Base-by-base conservation (phyloP, 352 stramenopile species). In the Globisporangium splendens region DNA sequence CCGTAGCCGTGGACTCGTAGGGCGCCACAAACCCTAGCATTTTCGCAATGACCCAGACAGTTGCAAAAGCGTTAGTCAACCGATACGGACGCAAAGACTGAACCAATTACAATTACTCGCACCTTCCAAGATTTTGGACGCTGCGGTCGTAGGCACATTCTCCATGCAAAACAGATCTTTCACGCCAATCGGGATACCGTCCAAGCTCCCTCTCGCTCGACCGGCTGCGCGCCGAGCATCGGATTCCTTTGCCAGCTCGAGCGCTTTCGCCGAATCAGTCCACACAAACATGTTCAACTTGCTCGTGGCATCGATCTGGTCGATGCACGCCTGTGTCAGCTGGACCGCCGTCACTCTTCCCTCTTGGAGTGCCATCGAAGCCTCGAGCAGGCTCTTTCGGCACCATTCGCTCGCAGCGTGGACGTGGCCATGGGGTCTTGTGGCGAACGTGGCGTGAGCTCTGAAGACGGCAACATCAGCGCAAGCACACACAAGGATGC, bases 111-210 rank as follows among this genome's bases (percentile, higher is more conserved):
- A 35, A 46, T 21, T 15, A 42, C 50, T 3, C 35, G 10, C 15
- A 77, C 65, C 71, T 12, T 96, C 73, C 0, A 98, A 68, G 41
- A 98, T 97, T 62, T 87, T 88, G 55, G 91, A 98, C 11, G 72
- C 72, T 8, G 94, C 93, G 8, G 89, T 95, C 6, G 93, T 97
- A 12, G 91, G 83, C 20, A 93, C 79, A 33, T 79, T 77, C 44
- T 93, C 68, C 85, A 92, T 91, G 60, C 96, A 98, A 52, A 98
- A 93, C 64, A 98, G 97, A 55, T 98, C 91, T 66, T 99, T 99
- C 20, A 99, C 75, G 12, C 91, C 96, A 8, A 99, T 69, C 2
- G 96, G 96, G 54, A 99, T 96, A 46, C 97, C 97, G 66, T 98
- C 94, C 39, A 99, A 69, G 15, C 76, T 43, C n/a, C 79, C 80